Evolutionary conservation across 2,329 filamentous ascomycete species (phyloP).

Genomic region (Scleromitrula shiraiana): DNA sequence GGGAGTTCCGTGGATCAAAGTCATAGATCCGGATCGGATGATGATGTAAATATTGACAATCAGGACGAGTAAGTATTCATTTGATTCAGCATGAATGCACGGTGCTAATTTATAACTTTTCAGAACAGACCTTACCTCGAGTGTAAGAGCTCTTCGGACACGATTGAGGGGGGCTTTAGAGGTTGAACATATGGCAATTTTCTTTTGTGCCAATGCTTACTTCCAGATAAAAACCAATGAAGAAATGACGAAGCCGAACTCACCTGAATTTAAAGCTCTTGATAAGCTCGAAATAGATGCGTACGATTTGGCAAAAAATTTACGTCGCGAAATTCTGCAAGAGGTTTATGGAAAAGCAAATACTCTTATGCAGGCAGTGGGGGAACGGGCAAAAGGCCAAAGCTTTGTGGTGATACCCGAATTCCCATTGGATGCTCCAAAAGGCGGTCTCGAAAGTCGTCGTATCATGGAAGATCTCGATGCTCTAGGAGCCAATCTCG

Average conservation of each 20-base stretch:
- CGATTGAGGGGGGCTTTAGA: conserved; percentile 68
- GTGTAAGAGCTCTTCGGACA: conserved; percentile 51
- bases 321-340: conserved; percentile 72
- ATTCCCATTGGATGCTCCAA: conserved; percentile 42
- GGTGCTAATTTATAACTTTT: no score
- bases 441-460: conserved; percentile 34
- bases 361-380: conserved; percentile 55
- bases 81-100: no score
- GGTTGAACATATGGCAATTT: conserved; percentile 70
- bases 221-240: conserved; percentile 74
- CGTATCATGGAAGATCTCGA: conserved; percentile 45
- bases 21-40: neutral
- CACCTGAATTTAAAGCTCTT: conserved; percentile 55
- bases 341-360: conserved; percentile 47
- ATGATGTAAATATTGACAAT: conserved; percentile 5
- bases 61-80: conserved; percentile 26
- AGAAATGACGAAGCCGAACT: conserved; percentile 55
- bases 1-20: no score
- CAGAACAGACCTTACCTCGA: conserved; percentile 22
- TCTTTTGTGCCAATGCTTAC: conserved; percentile 76
- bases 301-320: conserved; percentile 70
- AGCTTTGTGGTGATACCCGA: conserved; percentile 56
- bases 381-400: conserved; percentile 42
- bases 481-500: conserved; percentile 59
- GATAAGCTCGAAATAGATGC: conserved; percentile 63